A percentile compares a stretch with the other conserved stretches of the same genome.
Evolutionary conservation across 1,284 basidiomycete genomes (phyloP).

Genomic region (Salmacisia buchloeana): DNA sequence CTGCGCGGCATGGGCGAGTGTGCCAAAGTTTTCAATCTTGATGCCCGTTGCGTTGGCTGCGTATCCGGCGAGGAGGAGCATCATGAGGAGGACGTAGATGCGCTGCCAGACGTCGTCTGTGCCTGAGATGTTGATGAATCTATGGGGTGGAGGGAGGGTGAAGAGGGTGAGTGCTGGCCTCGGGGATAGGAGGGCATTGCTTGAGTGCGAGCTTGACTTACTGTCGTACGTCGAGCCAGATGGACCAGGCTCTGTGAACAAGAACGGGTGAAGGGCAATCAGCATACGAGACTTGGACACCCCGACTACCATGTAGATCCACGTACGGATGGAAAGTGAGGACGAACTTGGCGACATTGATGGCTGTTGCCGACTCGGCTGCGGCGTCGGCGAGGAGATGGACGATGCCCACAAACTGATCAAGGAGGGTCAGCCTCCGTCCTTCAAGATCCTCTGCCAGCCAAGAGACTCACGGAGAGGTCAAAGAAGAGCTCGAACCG

Average conservation of each 20-base stretch:
- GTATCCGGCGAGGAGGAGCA: conserved; percentile 48
- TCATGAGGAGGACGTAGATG: conserved; percentile 37
- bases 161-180: neutral
- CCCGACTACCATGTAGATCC: neutral
- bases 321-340: conserved; percentile 39
- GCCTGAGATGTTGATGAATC: conserved; percentile 42
- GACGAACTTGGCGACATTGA: conserved; percentile 46
- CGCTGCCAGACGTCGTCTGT: conserved; percentile 48
- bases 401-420: conserved; percentile 23
- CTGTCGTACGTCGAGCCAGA: conserved; percentile 40
- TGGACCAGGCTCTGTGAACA: conserved; percentile 19
- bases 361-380: conserved; percentile 21
- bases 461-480: conserved; percentile 23
- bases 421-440: neutral
- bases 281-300: neutral
- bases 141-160: neutral
- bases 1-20: neutral
- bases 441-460: neutral
- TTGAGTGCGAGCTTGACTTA: neutral
- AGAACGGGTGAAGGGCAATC: neutral
- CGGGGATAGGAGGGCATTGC: neutral
- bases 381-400: conserved; percentile 39
- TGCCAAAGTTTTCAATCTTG: conserved; percentile 17
- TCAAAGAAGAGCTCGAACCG: conserved; percentile 51
- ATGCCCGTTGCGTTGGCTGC: conserved; percentile 40